Evolutionary conservation across 257 asterid genomes (phyloP).

Genomic region (Nicotiana paniculata): DNA sequence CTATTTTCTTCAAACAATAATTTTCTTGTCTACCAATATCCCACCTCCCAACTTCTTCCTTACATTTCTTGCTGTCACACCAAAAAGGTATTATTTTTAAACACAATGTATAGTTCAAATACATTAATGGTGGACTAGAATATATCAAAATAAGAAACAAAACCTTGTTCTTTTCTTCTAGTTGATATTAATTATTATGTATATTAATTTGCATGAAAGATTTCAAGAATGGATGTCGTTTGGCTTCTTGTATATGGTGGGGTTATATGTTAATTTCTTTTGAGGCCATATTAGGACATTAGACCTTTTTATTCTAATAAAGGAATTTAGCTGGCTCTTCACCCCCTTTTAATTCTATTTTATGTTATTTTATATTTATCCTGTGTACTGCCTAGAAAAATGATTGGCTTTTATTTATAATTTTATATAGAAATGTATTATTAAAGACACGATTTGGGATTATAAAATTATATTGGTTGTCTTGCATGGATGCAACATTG

Average conservation of each 20-base stretch:
- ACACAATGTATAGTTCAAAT: background rate
- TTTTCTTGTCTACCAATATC: slow-evolving; percentile 5
- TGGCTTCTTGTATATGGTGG: slow-evolving; percentile 11
- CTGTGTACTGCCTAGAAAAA: background rate
- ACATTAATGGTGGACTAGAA: background rate
- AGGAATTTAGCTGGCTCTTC: background rate
- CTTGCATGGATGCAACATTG: slow-evolving; percentile 7
- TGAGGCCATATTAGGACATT: background rate
- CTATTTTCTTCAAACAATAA: background rate
- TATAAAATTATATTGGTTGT: background rate
- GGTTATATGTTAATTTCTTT: background rate
- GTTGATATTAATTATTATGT: background rate
- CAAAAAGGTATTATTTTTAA: background rate
- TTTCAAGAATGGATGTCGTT: slow-evolving; percentile 6
- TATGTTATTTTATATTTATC: background rate
- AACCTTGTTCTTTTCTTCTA: background rate
- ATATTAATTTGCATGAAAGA: background rate
- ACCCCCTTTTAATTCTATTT: background rate
- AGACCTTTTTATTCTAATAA: background rate
- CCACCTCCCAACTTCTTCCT: background rate
- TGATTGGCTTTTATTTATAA: slow-evolving; percentile 13
- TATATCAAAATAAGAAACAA: background rate
- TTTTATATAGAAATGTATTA: background rate
- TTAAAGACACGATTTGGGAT: background rate
- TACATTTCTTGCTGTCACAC: slow-evolving; percentile 2